Conservation (phyloP, 1,284 basidiomycete species). For the Moesziomyces globuligerus region DNA sequence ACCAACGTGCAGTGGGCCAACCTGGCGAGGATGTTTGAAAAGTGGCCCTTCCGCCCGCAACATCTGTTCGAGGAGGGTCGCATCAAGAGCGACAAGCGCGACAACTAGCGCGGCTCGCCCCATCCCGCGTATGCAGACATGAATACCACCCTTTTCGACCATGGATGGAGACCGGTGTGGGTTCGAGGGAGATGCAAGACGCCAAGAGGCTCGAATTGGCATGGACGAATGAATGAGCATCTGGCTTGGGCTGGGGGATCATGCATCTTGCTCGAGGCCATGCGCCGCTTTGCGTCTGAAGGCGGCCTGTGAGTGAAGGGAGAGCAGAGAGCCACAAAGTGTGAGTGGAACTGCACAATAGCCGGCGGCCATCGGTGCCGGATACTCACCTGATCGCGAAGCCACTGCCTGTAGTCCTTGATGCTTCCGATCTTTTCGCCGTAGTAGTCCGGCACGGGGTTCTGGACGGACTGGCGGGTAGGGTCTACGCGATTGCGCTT, state of each 20-base stretch:
- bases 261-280: slow-evolving; percentile 54
- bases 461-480: slow-evolving; percentile 60
- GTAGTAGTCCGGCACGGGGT: slow-evolving; percentile 64
- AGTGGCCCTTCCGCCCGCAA: slow-evolving; percentile 64
- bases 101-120: slow-evolving; percentile 6
- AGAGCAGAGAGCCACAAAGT: neutral
- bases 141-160: neutral
- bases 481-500: slow-evolving; percentile 59
- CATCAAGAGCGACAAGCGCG: slow-evolving; percentile 29
- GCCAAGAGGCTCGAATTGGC: too few relatives aligned
- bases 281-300: slow-evolving; percentile 62
- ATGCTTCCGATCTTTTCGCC: slow-evolving; percentile 64
- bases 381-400: slow-evolving; percentile 56
- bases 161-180: neutral
- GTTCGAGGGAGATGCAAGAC: too few relatives aligned
- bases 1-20: slow-evolving; percentile 60
- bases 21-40: slow-evolving; percentile 60
- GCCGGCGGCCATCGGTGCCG: too few relatives aligned
- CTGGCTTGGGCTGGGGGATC: slow-evolving; percentile 3
- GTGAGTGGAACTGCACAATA: neutral
- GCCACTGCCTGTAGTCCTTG: slow-evolving; percentile 63
- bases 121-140: neutral
- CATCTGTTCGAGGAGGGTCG: slow-evolving; percentile 55
- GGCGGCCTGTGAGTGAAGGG: slow-evolving; percentile 19
- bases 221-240: too few relatives aligned